phyloP scores from a whole-genome alignment of 208 protist species.

The Naegleria fowleri region DNA sequence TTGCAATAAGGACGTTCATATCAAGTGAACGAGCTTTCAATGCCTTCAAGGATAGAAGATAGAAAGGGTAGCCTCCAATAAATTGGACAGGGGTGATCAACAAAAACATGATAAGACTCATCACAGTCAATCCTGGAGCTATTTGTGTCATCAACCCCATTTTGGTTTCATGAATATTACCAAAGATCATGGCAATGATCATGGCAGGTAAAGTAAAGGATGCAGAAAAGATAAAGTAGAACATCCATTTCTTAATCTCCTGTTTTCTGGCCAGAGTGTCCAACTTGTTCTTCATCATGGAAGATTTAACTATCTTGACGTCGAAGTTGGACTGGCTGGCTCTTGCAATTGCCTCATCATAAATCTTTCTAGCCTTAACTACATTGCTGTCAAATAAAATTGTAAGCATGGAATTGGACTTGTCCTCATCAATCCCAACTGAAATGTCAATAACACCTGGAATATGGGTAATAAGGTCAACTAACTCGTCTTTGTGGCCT shows the following conservation, averaged over 20 bases:
- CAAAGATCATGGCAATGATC: background rate
- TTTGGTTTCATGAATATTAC: background rate
- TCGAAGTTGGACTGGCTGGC: background rate
- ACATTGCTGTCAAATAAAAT: background rate
- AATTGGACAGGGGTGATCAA: background rate
- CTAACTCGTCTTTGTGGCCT: background rate
- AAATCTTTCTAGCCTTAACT: background rate
- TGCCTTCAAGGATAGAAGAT: background rate
- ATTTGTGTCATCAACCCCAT: background rate
- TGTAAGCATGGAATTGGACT: background rate
- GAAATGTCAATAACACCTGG: background rate
- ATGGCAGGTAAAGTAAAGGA: background rate
- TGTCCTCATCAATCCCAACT: background rate
- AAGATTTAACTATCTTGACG: background rate
- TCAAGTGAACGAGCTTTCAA: background rate
- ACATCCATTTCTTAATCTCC: background rate
- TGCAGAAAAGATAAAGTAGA: background rate
- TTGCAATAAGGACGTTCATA: constrained; percentile 1
- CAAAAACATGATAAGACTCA: background rate
- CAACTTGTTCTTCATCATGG: background rate
- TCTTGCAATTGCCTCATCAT: background rate
- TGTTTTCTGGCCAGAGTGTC: background rate
- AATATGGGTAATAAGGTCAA: background rate
- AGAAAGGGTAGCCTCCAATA: background rate
- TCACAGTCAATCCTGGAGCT: background rate